Conservation (phyloP, 2,329 filamentous ascomycete species). For the Penicillium olsonii region DNA sequence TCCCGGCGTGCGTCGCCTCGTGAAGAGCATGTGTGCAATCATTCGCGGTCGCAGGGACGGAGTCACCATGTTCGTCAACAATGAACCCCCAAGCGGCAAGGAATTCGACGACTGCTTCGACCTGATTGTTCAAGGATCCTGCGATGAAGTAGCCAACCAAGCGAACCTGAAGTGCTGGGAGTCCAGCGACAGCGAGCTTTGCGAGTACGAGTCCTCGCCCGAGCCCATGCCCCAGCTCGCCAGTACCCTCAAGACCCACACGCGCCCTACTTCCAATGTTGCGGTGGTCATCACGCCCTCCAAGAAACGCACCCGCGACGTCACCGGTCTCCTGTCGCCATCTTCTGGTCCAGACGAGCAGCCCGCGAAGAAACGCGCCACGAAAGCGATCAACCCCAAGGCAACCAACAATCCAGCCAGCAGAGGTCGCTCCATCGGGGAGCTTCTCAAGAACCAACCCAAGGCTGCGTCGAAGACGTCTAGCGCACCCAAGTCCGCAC, state of each 20-base stretch:
- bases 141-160: slow-evolving; percentile 80
- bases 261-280: slow-evolving; percentile 14
- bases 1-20: slow-evolving; percentile 84
- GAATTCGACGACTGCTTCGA: slow-evolving; percentile 95
- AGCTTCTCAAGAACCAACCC: slow-evolving; percentile 26
- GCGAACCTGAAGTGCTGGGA: slow-evolving; percentile 62
- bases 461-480: slow-evolving; percentile 20
- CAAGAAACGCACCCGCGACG: slow-evolving; percentile 34
- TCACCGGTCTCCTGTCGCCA: slow-evolving; percentile 44
- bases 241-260: slow-evolving; percentile 33
- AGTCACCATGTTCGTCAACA: slow-evolving; percentile 91
- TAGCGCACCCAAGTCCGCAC: neutral
- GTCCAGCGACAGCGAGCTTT: slow-evolving; percentile 43
- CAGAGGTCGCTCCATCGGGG: slow-evolving; percentile 29
- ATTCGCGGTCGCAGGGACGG: slow-evolving; percentile 77
- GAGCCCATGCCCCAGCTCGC: slow-evolving; percentile 18
- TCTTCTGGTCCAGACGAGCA: slow-evolving; percentile 44
- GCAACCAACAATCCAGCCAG: slow-evolving; percentile 31
- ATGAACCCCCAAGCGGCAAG: slow-evolving; percentile 76
- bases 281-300: slow-evolving; percentile 45
- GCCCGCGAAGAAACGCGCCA: slow-evolving; percentile 24
- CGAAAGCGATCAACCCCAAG: slow-evolving; percentile 1
- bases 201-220: slow-evolving; percentile 36
- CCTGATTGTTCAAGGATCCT: slow-evolving; percentile 80
- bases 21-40: slow-evolving; percentile 84